Percentiles rank a stretch among this genome's conserved stretches.
Evolutionary conservation across 108 stramenopile species (phyloP).

Genomic region (Stephanodiscus minutulus): DNA sequence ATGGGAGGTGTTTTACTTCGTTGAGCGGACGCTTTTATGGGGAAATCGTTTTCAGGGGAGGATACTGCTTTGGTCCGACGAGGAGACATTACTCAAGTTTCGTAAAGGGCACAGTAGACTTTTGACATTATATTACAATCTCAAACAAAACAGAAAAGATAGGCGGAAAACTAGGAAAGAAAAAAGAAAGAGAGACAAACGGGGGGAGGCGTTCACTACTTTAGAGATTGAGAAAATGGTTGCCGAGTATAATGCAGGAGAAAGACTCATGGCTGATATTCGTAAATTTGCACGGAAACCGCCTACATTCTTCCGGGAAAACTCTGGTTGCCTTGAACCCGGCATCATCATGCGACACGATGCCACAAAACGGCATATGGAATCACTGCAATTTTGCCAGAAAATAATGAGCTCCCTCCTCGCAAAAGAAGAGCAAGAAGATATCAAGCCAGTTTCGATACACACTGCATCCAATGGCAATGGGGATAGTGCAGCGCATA

Average conservation of each 20-base stretch:
- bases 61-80: conserved; percentile 25
- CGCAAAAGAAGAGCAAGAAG: conserved; percentile 4
- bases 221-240: conserved; percentile 20
- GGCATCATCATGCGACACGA: background rate
- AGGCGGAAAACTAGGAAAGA: conserved; percentile 20
- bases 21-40: conserved; percentile 22
- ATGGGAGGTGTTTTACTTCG: background rate
- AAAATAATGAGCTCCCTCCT: conserved; percentile 21
- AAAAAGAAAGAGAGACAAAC: conserved; percentile 20
- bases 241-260: conserved; percentile 7
- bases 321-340: background rate
- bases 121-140: conserved; percentile 22
- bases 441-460: conserved; percentile 20
- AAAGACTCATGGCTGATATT: conserved; percentile 15
- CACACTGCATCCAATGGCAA: background rate
- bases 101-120: conserved; percentile 26
- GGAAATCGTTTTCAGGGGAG: conserved; percentile 27
- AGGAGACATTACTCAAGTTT: conserved; percentile 25
- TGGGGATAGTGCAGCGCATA: background rate
- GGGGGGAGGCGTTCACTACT: conserved; percentile 10
- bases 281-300: conserved; percentile 27
- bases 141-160: conserved; percentile 23
- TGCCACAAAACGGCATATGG: conserved; percentile 31
- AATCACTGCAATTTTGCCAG: conserved; percentile 42
- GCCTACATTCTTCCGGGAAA: conserved; percentile 34